Conservation (phyloP, 352 stramenopile species). For the Thalassiosira exigua region DNA sequence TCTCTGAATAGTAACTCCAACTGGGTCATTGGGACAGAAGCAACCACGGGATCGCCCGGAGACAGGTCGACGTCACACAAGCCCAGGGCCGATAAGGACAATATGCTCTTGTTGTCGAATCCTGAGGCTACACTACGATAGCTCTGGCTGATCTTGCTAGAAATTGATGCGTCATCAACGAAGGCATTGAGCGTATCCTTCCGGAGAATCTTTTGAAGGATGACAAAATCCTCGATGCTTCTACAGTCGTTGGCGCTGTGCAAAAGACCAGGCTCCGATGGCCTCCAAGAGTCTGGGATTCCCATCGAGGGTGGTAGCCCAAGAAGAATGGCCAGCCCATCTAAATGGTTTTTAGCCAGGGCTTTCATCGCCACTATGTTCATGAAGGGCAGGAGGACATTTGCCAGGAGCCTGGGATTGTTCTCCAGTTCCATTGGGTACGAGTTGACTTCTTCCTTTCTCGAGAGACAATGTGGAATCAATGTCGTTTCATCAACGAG, state of each 20-base stretch:
- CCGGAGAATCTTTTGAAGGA: conserved; percentile 52
- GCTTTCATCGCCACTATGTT: conserved; percentile 60
- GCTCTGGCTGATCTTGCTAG: conserved; percentile 18
- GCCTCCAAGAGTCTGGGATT: conserved; percentile 45
- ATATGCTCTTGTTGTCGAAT: conserved; percentile 21
- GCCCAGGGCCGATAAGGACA: conserved; percentile 22
- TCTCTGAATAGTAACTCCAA: conserved; percentile 56
- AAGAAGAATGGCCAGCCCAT: conserved; percentile 40
- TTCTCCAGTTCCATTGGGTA: conserved; percentile 48
- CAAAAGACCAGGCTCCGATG: conserved; percentile 36
- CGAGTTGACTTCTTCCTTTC: not conserved
- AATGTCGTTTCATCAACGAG: conserved; percentile 55
- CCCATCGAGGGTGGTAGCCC: conserved; percentile 42
- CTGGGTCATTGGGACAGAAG: conserved; percentile 39
- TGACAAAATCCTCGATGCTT: conserved; percentile 55
- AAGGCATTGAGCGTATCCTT: conserved; percentile 36
- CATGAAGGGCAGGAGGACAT: conserved; percentile 58
- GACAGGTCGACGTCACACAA: conserved; percentile 29
- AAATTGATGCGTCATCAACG: conserved; percentile 33
- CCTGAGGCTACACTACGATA: conserved; percentile 19
- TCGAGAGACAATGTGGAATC: conserved; percentile 29
- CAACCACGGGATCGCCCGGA: conserved; percentile 27
- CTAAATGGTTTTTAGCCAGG: conserved; percentile 38
- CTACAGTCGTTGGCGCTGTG: conserved; percentile 36
- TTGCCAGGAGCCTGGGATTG: conserved; percentile 37